Percentiles rank a stretch among this genome's conserved stretches.
These are phyloP conservation scores for Hygrophoropsis aurantiaca DNA, from an alignment of 768 basidiomycete genomes.

Conservation along the genomic window DNA sequence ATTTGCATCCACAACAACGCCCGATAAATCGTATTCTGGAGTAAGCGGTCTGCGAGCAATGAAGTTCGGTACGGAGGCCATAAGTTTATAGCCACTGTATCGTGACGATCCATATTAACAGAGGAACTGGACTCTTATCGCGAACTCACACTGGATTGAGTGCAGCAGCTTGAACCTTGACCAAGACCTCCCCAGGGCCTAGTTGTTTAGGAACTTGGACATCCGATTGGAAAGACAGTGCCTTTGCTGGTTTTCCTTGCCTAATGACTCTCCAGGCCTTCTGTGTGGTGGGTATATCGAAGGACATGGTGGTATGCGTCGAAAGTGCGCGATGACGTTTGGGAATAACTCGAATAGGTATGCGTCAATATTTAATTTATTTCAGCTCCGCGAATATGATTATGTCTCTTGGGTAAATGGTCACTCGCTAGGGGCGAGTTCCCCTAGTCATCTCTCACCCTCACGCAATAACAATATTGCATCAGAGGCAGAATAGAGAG, in stretches of 20 bases:
- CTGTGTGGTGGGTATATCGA: conserved; percentile 17
- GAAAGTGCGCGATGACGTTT: no score
- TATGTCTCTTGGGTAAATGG: neutral
- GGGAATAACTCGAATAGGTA: no score
- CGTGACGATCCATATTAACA: no score
- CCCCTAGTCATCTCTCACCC: conserved; percentile 7
- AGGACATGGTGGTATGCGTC: neutral
- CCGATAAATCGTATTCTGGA: conserved; percentile 64
- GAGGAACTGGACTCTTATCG: no score
- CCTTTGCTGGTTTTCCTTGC: conserved; percentile 28
- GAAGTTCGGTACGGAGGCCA: conserved; percentile 48
- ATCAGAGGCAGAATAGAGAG: no score
- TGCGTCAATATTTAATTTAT: neutral
- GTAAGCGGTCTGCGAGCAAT: conserved; percentile 48
- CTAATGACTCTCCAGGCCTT: conserved; percentile 30
- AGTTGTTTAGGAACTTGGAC: conserved; percentile 33
- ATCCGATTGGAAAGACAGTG: conserved; percentile 27
- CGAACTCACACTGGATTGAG: conserved; percentile 66
- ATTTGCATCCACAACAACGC: conserved; percentile 57
- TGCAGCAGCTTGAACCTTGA: conserved; percentile 53
- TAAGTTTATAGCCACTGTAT: conserved; percentile 60
- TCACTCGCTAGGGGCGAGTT: neutral
- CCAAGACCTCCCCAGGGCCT: conserved; percentile 42
- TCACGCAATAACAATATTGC: conserved; percentile 5
- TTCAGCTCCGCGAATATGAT: neutral